Percentiles rank a stretch among this genome's conserved stretches.
Evolutionary conservation across 805 yeast genomes (phyloP).

Genomic region (Pichia sporocuriosa): DNA sequence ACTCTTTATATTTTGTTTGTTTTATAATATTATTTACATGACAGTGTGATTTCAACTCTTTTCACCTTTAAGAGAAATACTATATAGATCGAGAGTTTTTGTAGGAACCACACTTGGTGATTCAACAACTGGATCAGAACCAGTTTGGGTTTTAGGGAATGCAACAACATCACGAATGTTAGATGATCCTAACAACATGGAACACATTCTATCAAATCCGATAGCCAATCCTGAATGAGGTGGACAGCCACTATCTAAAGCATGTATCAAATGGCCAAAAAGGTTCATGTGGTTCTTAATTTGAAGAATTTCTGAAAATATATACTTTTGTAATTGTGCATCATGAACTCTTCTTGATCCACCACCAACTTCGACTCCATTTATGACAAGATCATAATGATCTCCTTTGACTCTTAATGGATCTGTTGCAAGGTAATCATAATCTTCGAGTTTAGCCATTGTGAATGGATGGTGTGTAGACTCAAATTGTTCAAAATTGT

Average conservation of each 20-base stretch:
- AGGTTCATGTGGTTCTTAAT: constrained; percentile 52
- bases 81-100: constrained; percentile 48
- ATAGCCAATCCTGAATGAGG: constrained; percentile 98
- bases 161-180: constrained; percentile 92
- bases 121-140: constrained; percentile 80
- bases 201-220: constrained; percentile 89
- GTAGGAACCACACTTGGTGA: constrained; percentile 67
- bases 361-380: constrained; percentile 96
- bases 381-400: constrained; percentile 89
- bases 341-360: constrained; percentile 96
- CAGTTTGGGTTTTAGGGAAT: constrained; percentile 88
- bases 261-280: constrained; percentile 81
- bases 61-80: constrained; percentile 26
- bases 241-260: constrained; percentile 88
- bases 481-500: constrained; percentile 40
- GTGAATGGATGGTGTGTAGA: constrained; percentile 98
- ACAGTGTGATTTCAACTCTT: no score
- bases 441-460: constrained; percentile 73
- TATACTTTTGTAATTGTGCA: constrained; percentile 63
- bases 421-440: constrained; percentile 41
- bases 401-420: constrained; percentile 75
- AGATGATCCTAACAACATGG: constrained; percentile 72
- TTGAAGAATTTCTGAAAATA: constrained; percentile 58
- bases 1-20: background rate
- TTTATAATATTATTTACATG: background rate